phyloP scores from a whole-genome alignment of 139 green algal species.

The Chlorella sp. region DNA sequence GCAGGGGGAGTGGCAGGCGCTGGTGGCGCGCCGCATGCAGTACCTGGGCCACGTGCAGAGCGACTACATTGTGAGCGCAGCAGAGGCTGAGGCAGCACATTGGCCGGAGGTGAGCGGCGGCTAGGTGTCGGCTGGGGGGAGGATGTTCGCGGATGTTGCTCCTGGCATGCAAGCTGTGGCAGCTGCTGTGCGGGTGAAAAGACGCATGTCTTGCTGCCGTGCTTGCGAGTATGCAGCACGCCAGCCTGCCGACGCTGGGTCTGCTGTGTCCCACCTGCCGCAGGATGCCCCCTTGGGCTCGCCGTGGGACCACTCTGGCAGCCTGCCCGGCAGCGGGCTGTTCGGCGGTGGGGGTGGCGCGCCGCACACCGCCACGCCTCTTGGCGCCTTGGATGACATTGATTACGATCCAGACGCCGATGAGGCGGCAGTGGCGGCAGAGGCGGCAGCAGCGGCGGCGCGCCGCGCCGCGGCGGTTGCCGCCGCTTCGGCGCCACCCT shows the following conservation, averaged over 20 bases:
- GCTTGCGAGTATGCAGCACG: no score
- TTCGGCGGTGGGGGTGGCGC: conserved; percentile 54
- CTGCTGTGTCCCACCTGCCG: background rate
- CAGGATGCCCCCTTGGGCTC: background rate
- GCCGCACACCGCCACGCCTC: conserved; percentile 7
- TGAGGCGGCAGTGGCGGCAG: conserved; percentile 26
- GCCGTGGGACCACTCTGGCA: conserved; percentile 1
- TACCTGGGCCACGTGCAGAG: conserved; percentile 22
- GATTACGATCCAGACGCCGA: conserved; percentile 25
- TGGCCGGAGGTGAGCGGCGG: background rate
- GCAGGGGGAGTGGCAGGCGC: conserved; percentile 36
- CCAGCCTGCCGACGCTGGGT: background rate
- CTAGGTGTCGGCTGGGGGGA: no score
- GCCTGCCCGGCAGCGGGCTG: background rate
- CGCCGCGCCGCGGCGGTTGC: background rate
- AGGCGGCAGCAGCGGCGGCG: background rate
- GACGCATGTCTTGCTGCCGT: no score
- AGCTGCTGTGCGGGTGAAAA: background rate
- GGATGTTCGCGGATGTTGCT: no score
- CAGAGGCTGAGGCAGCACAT: background rate
- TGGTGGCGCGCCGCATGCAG: conserved; percentile 35
- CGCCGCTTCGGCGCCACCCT: background rate
- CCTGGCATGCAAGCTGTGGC: no score
- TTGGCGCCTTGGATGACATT: conserved; percentile 9
- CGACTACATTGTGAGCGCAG: conserved; percentile 9